Percentiles rank a stretch among this genome's conserved stretches.
These are phyloP conservation scores for Colletotrichum spinosum DNA, from an alignment of 2,329 filamentous ascomycete species.

Conservation along the genomic window DNA sequence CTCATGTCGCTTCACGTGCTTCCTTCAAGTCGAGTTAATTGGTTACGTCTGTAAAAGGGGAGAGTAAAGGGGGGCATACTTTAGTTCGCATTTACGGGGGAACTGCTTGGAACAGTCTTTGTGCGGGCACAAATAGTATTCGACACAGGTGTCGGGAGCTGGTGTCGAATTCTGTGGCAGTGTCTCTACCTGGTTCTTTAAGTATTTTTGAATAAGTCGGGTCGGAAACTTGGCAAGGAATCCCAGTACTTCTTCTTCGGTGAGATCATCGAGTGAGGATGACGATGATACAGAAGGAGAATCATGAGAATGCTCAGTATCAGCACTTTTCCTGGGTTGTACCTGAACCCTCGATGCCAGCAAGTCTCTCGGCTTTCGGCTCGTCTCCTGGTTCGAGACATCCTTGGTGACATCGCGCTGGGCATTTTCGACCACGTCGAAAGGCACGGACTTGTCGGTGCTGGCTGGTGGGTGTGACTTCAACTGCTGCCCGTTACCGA, in stretches of 20 bases:
- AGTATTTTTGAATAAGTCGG: slow-evolving; percentile 46
- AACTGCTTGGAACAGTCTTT: slow-evolving; percentile 60
- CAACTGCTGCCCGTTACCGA: no score
- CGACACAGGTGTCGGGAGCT: not conserved
- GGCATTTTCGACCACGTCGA: no score
- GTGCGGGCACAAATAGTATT: slow-evolving; percentile 23
- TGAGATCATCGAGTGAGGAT: not conserved
- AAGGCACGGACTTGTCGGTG: no score
- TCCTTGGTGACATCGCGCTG: not conserved
- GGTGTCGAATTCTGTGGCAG: slow-evolving; percentile 36
- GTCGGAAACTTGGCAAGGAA: slow-evolving; percentile 45
- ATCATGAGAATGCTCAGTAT: not conserved
- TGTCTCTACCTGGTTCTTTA: slow-evolving; percentile 39
- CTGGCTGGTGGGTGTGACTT: no score
- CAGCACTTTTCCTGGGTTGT: not conserved
- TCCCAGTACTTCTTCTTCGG: slow-evolving; percentile 30
- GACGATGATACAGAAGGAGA: not conserved
- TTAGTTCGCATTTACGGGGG: slow-evolving; percentile 66
- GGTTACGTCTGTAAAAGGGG: not conserved
- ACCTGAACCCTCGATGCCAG: not conserved
- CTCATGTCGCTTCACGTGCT: slow-evolving; percentile 85
- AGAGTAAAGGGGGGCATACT: slow-evolving; percentile 53
- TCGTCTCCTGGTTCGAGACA: not conserved
- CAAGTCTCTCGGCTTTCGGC: not conserved
- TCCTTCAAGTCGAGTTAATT: slow-evolving; percentile 62